Conservation (phyloP, 768 basidiomycete genomes). For the Pleurotus citrinopileatus region DNA sequence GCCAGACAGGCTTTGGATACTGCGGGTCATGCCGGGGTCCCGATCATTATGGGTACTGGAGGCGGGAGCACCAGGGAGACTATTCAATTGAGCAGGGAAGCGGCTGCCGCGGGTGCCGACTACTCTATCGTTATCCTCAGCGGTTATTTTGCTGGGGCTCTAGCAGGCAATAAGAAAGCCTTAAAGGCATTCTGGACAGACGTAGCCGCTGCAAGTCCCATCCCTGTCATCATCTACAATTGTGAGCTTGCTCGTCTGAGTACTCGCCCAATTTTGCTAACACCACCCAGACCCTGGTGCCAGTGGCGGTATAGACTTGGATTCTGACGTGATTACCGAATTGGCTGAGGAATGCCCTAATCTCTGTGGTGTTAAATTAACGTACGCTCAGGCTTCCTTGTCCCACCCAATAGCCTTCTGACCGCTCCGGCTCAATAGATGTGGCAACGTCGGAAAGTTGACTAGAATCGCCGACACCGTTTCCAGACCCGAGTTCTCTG, state of each 20-base stretch:
- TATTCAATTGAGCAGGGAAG: slow-evolving; percentile 68
- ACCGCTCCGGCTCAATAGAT: slow-evolving; percentile 39
- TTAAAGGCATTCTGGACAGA: slow-evolving; percentile 79
- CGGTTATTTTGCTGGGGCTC: slow-evolving; percentile 82
- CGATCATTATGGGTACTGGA: slow-evolving; percentile 82
- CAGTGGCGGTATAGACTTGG: slow-evolving; percentile 86
- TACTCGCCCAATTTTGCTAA: slow-evolving; percentile 9
- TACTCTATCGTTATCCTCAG: slow-evolving; percentile 82
- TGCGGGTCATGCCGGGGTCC: slow-evolving; percentile 53
- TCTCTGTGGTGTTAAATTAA: slow-evolving; percentile 84
- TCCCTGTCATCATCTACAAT: slow-evolving; percentile 88
- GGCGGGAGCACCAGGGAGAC: slow-evolving; percentile 83
- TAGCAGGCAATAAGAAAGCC: slow-evolving; percentile 58
- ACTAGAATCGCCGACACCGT: slow-evolving; percentile 76
- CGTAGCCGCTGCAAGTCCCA: slow-evolving; percentile 74
- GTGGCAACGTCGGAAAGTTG: slow-evolving; percentile 90
- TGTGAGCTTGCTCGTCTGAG: slow-evolving; percentile 45
- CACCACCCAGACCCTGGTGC: slow-evolving; percentile 65
- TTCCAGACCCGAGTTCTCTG: slow-evolving; percentile 51
- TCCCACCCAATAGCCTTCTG: slow-evolving; percentile 12
- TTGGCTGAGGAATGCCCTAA: slow-evolving; percentile 77
- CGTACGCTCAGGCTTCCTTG: slow-evolving; percentile 43
- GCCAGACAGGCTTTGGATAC: slow-evolving; percentile 72
- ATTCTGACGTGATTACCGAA: slow-evolving; percentile 83
- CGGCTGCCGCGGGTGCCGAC: slow-evolving; percentile 84